phyloP scores from a whole-genome alignment of 2,329 filamentous ascomycete species.

The Alternaria gaisen region DNA sequence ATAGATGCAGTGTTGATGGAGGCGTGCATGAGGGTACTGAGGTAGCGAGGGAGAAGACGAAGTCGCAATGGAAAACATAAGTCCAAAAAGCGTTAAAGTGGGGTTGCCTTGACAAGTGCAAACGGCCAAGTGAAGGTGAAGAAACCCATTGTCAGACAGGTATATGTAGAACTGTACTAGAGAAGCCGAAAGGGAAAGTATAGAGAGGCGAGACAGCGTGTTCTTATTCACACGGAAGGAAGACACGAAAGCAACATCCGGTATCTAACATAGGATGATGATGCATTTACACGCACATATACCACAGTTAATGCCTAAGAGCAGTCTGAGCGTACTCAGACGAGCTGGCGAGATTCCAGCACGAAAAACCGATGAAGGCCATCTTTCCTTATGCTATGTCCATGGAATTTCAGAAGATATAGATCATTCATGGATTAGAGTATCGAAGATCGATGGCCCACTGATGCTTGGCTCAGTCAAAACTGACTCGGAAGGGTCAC shows the following conservation, averaged over 20 bases:
- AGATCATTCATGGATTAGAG: neutral
- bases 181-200: neutral
- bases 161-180: neutral
- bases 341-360: neutral
- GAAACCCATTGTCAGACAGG: neutral
- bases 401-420: neutral
- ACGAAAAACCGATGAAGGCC: neutral
- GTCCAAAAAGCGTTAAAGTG: neutral
- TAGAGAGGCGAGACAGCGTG: neutral
- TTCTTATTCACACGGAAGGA: neutral
- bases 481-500: neutral
- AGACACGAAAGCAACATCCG: neutral
- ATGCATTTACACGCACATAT: neutral
- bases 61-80: neutral
- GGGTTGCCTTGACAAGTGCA: neutral
- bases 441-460: neutral
- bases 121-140: slow-evolving; percentile 2
- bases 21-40: neutral
- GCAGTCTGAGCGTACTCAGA: neutral
- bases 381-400: neutral
- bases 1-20: neutral
- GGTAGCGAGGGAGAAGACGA: neutral
- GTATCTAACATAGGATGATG: neutral
- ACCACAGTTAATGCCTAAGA: neutral
- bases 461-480: neutral